phyloP scores from a whole-genome alignment of 2,329 filamentous ascomycete species.

The Calonectria hongkongensis region DNA sequence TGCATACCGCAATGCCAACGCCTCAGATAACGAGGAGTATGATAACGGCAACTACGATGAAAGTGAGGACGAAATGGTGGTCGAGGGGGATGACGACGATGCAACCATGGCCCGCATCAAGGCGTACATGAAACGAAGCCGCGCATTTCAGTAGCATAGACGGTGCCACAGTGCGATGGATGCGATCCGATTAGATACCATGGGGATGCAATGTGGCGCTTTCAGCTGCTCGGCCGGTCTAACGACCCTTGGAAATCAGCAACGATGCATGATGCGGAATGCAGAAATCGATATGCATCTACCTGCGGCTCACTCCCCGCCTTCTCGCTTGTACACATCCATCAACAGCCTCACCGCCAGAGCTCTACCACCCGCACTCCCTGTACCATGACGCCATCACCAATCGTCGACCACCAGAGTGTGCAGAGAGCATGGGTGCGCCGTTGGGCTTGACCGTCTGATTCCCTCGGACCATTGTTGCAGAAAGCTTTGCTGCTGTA shows the following conservation, averaged over 20 bases:
- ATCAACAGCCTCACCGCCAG: conserved; percentile 44
- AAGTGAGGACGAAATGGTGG: conserved; percentile 61
- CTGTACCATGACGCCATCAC: conserved; percentile 41
- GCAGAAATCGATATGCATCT: conserved; percentile 22
- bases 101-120: conserved; percentile 62
- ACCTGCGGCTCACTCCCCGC: conserved; percentile 4
- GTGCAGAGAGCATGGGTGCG: conserved; percentile 36
- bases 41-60: conserved; percentile 63
- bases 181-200: conserved; percentile 8
- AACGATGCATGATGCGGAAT: conserved; percentile 7
- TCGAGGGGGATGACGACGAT: conserved; percentile 62
- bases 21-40: conserved; percentile 74
- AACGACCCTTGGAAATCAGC: background rate
- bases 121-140: conserved; percentile 60
- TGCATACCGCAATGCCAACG: conserved; percentile 71
- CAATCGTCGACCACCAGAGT: conserved; percentile 45
- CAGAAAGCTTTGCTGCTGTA: conserved; percentile 4
- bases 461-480: conserved; percentile 16
- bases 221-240: conserved; percentile 1
- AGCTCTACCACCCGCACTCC: conserved; percentile 28
- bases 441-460: conserved; percentile 30
- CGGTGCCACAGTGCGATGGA: conserved; percentile 23
- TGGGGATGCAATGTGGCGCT: conserved; percentile 11
- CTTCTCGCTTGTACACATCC: conserved; percentile 12
- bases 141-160: conserved; percentile 52